Evolutionary conservation across 2,329 filamentous ascomycete genomes (phyloP).

Genomic region (Stemphylium lycopersici): DNA sequence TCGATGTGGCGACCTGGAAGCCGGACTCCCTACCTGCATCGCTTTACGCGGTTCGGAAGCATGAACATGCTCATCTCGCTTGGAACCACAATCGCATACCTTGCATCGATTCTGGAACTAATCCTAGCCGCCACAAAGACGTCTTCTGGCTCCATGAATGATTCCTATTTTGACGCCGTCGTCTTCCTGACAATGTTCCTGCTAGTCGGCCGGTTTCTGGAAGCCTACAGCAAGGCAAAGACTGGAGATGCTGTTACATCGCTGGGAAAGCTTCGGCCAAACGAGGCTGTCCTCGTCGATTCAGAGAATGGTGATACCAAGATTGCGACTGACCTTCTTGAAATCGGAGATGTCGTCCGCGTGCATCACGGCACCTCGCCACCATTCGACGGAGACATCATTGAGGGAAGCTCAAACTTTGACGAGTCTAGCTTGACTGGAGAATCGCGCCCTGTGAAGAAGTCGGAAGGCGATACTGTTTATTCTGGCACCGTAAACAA

Average conservation of each 20-base stretch:
- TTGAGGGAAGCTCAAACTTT: slow-evolving; percentile 67
- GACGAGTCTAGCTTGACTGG: slow-evolving; percentile 91
- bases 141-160: slow-evolving; percentile 41
- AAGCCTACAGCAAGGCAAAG: slow-evolving; percentile 90
- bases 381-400: slow-evolving; percentile 76
- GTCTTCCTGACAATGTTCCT: slow-evolving; percentile 91
- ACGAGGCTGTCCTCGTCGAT: slow-evolving; percentile 73
- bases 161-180: slow-evolving; percentile 85
- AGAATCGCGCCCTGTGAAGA: slow-evolving; percentile 72
- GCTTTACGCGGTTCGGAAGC: slow-evolving; percentile 92
- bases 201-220: slow-evolving; percentile 73
- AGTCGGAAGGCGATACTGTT: slow-evolving; percentile 67
- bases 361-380: slow-evolving; percentile 82
- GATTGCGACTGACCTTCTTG: slow-evolving; percentile 69
- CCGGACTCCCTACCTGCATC: slow-evolving; percentile 70
- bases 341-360: slow-evolving; percentile 63
- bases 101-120: slow-evolving; percentile 80
- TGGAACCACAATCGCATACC: slow-evolving; percentile 85
- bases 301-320: slow-evolving; percentile 49
- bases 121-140: slow-evolving; percentile 60
- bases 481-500: slow-evolving; percentile 79
- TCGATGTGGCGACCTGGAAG: slow-evolving; percentile 79
- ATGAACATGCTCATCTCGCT: slow-evolving; percentile 95
- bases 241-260: slow-evolving; percentile 85
- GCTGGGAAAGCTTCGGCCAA: slow-evolving; percentile 77